phyloP scores from a whole-genome alignment of 2,329 filamentous ascomycete genomes.

The Xylariomycetidae sp. region DNA sequence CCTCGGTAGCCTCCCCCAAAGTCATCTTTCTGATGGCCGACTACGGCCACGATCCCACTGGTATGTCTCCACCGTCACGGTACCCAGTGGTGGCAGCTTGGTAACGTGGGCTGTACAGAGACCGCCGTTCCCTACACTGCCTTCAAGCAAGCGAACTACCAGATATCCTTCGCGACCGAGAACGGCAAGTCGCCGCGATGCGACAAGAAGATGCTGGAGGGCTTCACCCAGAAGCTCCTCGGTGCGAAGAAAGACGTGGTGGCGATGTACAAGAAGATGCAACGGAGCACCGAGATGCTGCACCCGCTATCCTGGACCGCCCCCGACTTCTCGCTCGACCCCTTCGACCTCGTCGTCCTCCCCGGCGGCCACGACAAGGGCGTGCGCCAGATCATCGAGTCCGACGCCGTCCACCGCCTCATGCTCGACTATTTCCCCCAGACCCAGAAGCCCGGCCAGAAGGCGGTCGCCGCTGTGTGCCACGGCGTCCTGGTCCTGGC shows the following conservation, averaged over 20 bases:
- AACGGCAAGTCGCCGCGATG: slow-evolving; percentile 39
- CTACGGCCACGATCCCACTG: slow-evolving; percentile 50
- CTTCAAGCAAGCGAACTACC: slow-evolving; percentile 42
- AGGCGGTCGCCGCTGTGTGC: slow-evolving; percentile 43
- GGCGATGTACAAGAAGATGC: slow-evolving; percentile 38
- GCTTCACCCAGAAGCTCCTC: slow-evolving; percentile 42
- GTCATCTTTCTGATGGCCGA: slow-evolving; percentile 46
- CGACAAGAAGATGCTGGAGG: slow-evolving; percentile 43
- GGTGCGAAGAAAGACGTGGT: slow-evolving; percentile 38
- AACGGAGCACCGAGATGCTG: slow-evolving; percentile 33
- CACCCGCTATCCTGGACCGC: slow-evolving; percentile 39
- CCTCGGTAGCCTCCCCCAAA: slow-evolving; percentile 23
- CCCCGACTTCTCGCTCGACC: slow-evolving; percentile 35
- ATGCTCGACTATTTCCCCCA: slow-evolving; percentile 41
- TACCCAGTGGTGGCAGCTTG: too few relatives aligned
- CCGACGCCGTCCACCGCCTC: slow-evolving; percentile 35
- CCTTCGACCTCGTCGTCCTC: slow-evolving; percentile 43
- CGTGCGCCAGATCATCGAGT: slow-evolving; percentile 46
- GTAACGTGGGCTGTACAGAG: too few relatives aligned
- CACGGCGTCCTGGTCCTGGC: slow-evolving; percentile 48
- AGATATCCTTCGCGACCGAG: slow-evolving; percentile 45
- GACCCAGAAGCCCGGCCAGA: slow-evolving; percentile 37
- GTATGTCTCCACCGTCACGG: slow-evolving; percentile 28
- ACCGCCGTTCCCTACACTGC: slow-evolving; percentile 42
- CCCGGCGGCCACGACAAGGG: slow-evolving; percentile 49